These are phyloP conservation scores for Curvularia eragrostidis DNA, from an alignment of 2,329 filamentous ascomycete genomes.

Conservation along the genomic window DNA sequence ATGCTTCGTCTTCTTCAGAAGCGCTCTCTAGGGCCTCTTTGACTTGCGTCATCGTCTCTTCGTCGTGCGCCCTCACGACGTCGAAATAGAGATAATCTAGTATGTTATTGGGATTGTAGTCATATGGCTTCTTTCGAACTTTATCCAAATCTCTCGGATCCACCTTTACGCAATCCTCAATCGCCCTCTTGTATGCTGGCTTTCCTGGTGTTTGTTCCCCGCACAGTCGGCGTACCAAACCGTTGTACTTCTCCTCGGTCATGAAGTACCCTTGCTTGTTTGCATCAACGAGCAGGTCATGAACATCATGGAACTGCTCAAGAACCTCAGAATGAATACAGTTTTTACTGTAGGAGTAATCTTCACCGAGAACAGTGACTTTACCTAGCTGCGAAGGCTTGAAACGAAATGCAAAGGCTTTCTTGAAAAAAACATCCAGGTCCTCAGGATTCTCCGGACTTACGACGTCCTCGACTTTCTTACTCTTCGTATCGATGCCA, in stretches of 20 bases:
- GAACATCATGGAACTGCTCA: constrained; percentile 47
- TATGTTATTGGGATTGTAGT: constrained; percentile 55
- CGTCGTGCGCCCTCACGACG: constrained; percentile 55
- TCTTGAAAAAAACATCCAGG: constrained; percentile 58
- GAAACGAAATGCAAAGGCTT: constrained; percentile 66
- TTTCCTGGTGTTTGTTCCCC: constrained; percentile 62
- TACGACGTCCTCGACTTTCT: constrained; percentile 57
- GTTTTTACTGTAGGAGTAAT: constrained; percentile 61
- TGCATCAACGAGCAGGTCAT: constrained; percentile 56
- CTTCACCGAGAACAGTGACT: constrained; percentile 70
- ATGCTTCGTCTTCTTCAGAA: constrained; percentile 29
- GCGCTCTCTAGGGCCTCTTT: constrained; percentile 30
- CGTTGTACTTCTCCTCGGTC: constrained; percentile 52
- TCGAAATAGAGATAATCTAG: constrained; percentile 68
- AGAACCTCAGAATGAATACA: constrained; percentile 31
- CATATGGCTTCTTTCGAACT: constrained; percentile 29
- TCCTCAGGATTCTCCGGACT: constrained; percentile 28
- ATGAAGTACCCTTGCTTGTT: constrained; percentile 59
- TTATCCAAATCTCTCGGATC: constrained; percentile 26
- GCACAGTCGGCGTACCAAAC: constrained; percentile 61
- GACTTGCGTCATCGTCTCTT: constrained; percentile 39
- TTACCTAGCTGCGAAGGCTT: constrained; percentile 65
- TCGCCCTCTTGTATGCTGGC: constrained; percentile 46
- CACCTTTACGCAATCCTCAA: constrained; percentile 30
- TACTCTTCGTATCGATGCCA: constrained; percentile 59